A percentile compares a stretch with the other conserved stretches of the same genome.
phyloP scores from a whole-genome alignment of 306 rosid species.

The Geum urbanum region DNA sequence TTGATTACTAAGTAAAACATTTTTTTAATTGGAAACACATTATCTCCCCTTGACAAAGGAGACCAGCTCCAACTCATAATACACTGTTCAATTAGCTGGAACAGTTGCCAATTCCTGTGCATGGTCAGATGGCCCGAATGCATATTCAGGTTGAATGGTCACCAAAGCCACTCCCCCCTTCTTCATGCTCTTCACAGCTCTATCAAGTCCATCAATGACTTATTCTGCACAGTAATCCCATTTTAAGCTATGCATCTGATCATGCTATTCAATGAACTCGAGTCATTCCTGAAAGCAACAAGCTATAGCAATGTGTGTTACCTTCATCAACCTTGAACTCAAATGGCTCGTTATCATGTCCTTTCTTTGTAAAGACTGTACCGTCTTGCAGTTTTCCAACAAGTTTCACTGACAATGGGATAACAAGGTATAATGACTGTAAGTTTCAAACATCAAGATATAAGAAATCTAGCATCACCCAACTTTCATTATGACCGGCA shows the following conservation, averaged over 20 bases:
- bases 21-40: neutral
- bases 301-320: neutral
- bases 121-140: slow-evolving; percentile 56
- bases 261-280: no score
- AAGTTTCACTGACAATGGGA: slow-evolving; percentile 53
- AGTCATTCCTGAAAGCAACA: neutral
- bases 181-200: slow-evolving; percentile 78
- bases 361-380: slow-evolving; percentile 54
- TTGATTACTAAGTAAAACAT: no score
- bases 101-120: slow-evolving; percentile 64
- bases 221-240: slow-evolving; percentile 43
- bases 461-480: slow-evolving; percentile 19
- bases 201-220: slow-evolving; percentile 86
- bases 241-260: neutral
- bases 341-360: slow-evolving; percentile 45
- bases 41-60: slow-evolving; percentile 69
- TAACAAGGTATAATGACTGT: neutral
- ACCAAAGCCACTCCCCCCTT: slow-evolving; percentile 72
- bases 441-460: neutral
- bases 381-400: slow-evolving; percentile 71
- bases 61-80: slow-evolving; percentile 68
- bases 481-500: neutral
- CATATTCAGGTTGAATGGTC: slow-evolving; percentile 76
- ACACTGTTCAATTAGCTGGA: slow-evolving; percentile 66
- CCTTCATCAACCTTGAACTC: slow-evolving; percentile 87